Base-by-base conservation (phyloP, 305 asterid genomes). In the Rubia tinctorum region DNA sequence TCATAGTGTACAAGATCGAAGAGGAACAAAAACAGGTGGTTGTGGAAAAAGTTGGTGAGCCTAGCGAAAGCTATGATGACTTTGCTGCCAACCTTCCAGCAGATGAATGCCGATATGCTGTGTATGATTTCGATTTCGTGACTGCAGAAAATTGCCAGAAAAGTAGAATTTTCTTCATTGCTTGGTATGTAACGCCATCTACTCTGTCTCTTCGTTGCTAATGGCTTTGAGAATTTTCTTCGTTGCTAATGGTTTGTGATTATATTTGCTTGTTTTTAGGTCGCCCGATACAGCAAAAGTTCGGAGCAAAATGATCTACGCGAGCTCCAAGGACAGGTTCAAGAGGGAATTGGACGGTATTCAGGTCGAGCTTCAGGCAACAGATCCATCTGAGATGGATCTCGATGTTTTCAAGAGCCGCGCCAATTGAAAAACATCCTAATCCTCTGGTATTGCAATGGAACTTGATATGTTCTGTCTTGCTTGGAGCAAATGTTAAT, bases 301-400 rank as follows among this genome's bases (percentile, higher is more conserved):
- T 59, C 87, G 96, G 80, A 86, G 83, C 89, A 89, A 89, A 74
- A 90, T 90, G 96, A 86, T 88, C 71, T 90, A 88, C 56, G 93
- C 93, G 4, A 88, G 93, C 86, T 89, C 91, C 53, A 86, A 88
- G 85, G 93, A 88, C 80, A 85, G 93, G 81, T 90, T 90, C 83
- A 88, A 90, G 89, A 88, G 91, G 81, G 91, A 90, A 78, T 69
- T 90, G 14, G 93, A 90, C 39, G 96, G 96, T 63, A 85, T 89
- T 77, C 96, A 90, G 86, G 81, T 90, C 17, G 93, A 90, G 87
- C 86, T 88, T 71, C 93, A 90, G 79, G 96, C 96, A 43, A 90
- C 96, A 34, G 96, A 90, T 75, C 90, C 94, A 23, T 84, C 89
- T 66, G 94, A 90, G 78, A 85, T 88, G 92, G 88, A 85, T 68